Evolutionary conservation across 2,329 filamentous ascomycete genomes (phyloP), one percentile per base, ranked within the genome.

Genomic region (Ophiocordyceps unilateralis): DNA sequence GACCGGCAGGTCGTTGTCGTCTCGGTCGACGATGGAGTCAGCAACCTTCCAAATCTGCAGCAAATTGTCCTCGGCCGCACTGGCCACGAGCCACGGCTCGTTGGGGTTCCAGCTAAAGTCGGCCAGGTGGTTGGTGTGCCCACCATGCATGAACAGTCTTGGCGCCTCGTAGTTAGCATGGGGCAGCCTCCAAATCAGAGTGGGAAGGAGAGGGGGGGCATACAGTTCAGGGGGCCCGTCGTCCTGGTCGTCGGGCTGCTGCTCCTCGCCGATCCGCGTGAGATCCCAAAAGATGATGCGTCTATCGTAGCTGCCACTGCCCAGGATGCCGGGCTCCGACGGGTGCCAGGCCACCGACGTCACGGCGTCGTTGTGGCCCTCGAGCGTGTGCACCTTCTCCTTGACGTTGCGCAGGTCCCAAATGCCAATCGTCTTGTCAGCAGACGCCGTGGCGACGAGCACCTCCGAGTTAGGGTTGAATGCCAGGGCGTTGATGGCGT

Each of bases 61-160:
- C 50, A 96, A 69, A 57, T 98, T 98, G 65, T 98, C 91, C 59
- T 98, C 93, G 1, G 89, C 91, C 15, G 91, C 88, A 47, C 84
- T 93, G 60, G 87, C 88, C 51, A 98, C 83, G 44, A 95, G 76
- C 93, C 93, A 98, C 5, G 89, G 88, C 55, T 95, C 87, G 58
- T 93, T 94, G 51, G 78, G 77, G 62, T 98, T 98, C 89, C 89
- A 98, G 64, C 83, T 89, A 57, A 98, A 98, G 62, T 98, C 93
- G 30, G 85, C 87, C 47, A 98, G 77, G 51, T 93, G 83, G 64
- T 95, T 95, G 11, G 91, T 98, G 66, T 98, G 93, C 26, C 91
- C 91, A 47, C 91, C 91, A 55, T 98, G 91, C 88, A 98, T 96
- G 65, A 98, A 98, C 1, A 98, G 68, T 40, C 83, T 87, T 46